Base-by-base conservation (phyloP, 371 early-diverging fungal species). In the Parasitella parasitica region DNA sequence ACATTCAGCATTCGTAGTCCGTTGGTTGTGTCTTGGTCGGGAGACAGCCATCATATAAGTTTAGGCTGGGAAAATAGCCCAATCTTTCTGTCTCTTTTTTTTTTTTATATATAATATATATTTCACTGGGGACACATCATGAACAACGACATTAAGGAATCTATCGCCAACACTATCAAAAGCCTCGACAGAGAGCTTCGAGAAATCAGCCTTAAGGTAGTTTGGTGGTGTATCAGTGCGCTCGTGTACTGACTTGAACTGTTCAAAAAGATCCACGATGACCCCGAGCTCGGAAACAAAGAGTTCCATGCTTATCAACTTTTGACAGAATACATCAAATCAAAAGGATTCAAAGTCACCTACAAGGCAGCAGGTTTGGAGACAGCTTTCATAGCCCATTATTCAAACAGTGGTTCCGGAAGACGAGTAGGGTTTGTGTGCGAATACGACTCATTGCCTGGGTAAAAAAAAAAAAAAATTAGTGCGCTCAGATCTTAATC, bases 401-500 rank as follows among this genome's bases (percentile, higher is more conserved):
- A 72, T 48, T 66, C 71, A 11, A 77, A 78, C 41, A 80, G 78
- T 12, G 28, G 41, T 1, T 27, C 59, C 36, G 84, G 80, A 1
- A 77, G 77, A 53, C 46, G 73, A 27, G 72, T 80, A 55, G 88
- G 77, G 22, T 86, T 86, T 56, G 86, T 84, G 46, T 78, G 83
- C 46, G 88, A 89, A 71, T 87, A 86, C 56, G 89, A 90, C 62
- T 86, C 89, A 5, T 66, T 90, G 15, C 85, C 87, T 12, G 83
- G 77, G 55, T 79, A 76, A 71, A 51, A 76, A 24, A 4, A 18
- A 1, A 2, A 32, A 2, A 8, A 32, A 11, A n/a, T n/a, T n/a
- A n/a, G n/a, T n/a, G n/a, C n/a, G n/a, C n/a, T n/a, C n/a, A 39
- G 32, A 30, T 13, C 12, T 22, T 54, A 35, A 38, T 38, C 28